Base-by-base conservation (phyloP, 108 stramenopile genomes). In the Skeletonema grethae region DNA sequence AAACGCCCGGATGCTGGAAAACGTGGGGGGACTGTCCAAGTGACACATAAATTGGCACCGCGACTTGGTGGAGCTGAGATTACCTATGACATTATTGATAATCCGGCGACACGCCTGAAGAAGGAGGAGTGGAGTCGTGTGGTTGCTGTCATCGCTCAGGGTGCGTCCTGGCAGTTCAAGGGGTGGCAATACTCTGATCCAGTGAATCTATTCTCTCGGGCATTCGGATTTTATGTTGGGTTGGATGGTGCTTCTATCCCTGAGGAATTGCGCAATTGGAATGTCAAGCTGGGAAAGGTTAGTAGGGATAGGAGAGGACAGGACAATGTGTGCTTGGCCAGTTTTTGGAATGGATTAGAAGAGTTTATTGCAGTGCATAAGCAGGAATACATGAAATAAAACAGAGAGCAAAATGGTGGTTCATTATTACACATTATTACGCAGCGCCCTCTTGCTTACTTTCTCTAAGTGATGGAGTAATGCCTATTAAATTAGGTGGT, bases 161-260 rank as follows among this genome's bases (percentile, higher is more conserved):
- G 98, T 53, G 86, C 93, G 16, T 63, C 82, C 0, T 99, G 98
- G 98, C 98, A 99, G 81, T 97, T 99, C 86, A 97, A 97, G 76
- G 97, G 95, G 43, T 99, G 97, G 97, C 74, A 77, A 16, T 88
- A 90, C 58, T 76, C 73, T n/a, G 73, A 89, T 80, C 92, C 95
- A 25, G 95, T 93, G n/a, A 85, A 88, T 31, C 67, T 96, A 50
- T 96, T 96, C 72, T 75, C 69, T 36, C 38, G 76, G 43, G 64
- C 75, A 28, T 93, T 87, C 78, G 95, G 95, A 7, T 93, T 91
- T 70, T 93, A 85, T 67, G 62, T 93, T 30, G 85, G 88, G 4
- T 87, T 91, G 75, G 92, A 96, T 61, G 95, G 92, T 16, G 90
- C 77, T 55, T 71, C 77, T 34, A 60, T 89, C 2, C 92, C 90